phyloP scores from a whole-genome alignment of 176 grass and related monocot genomes.

The Ensete ventricosum region DNA sequence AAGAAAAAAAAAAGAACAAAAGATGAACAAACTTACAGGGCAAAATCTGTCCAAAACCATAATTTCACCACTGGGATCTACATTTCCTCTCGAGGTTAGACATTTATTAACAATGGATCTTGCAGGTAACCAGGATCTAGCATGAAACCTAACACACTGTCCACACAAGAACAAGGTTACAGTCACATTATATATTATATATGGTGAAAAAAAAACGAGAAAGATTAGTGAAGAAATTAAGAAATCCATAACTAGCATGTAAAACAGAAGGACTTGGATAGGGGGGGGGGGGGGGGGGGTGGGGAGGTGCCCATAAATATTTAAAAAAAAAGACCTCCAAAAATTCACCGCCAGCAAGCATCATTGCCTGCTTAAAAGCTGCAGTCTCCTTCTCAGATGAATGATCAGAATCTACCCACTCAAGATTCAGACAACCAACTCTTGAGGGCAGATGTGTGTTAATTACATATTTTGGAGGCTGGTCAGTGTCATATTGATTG shows the following conservation, averaged over 20 bases:
- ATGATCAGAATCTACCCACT: slow-evolving; percentile 91
- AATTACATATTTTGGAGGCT: slow-evolving; percentile 84
- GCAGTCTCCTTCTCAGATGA: slow-evolving; percentile 81
- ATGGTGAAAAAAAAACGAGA: too few species aligned
- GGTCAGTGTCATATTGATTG: slow-evolving; percentile 91
- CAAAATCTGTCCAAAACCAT: slow-evolving; percentile 81
- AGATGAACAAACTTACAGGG: slow-evolving; percentile 45
- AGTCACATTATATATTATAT: neutral
- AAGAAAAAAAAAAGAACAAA: neutral
- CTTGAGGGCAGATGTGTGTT: slow-evolving; percentile 85
- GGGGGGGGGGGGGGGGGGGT: neutral
- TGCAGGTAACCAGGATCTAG: slow-evolving; percentile 90
- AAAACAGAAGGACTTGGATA: neutral
- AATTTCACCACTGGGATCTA: slow-evolving; percentile 86
- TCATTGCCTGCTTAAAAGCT: slow-evolving; percentile 76
- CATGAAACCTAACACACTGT: slow-evolving; percentile 69
- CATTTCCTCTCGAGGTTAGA: slow-evolving; percentile 51
- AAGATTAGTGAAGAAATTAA: neutral
- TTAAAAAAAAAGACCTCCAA: slow-evolving; percentile 47
- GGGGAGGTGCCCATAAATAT: slow-evolving; percentile 8
- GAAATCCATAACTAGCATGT: neutral
- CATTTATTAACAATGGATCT: slow-evolving; percentile 76
- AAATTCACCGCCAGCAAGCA: slow-evolving; percentile 84
- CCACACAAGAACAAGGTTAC: slow-evolving; percentile 9
- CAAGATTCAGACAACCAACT: slow-evolving; percentile 56